A percentile compares a stretch with the other conserved stretches of the same genome.
Evolutionary conservation across 2,329 filamentous ascomycete genomes (phyloP).

Genomic region (Phoma sp.): DNA sequence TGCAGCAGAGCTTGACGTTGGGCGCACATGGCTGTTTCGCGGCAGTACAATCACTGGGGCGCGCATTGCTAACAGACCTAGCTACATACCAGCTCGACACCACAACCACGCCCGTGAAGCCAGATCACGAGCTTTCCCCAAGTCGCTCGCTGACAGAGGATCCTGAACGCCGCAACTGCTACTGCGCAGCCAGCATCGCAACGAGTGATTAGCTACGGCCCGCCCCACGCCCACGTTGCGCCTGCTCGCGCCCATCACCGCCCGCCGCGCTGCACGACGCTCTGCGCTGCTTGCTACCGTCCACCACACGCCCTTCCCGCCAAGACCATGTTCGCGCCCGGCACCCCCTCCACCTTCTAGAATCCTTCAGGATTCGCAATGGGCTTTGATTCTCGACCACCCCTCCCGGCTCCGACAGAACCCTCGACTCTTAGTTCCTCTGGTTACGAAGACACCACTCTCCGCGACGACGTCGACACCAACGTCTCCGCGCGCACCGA

Average conservation of each 20-base stretch:
- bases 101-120: not conserved
- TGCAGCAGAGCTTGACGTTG: not conserved
- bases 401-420: conserved; percentile 80
- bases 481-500: conserved; percentile 73
- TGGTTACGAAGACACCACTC: conserved; percentile 57
- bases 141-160: not conserved
- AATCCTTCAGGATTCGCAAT: conserved; percentile 45
- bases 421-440: conserved; percentile 68
- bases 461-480: conserved; percentile 62
- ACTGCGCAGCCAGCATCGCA: not conserved
- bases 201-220: not conserved
- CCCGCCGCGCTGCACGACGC: not conserved
- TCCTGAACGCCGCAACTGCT: too few relatives aligned
- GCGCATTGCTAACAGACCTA: not conserved
- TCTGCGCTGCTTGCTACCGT: not conserved
- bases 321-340: conserved; percentile 39
- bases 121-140: not conserved
- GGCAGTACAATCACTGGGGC: not conserved
- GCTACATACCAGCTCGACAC: not conserved
- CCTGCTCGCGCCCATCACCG: not conserved
- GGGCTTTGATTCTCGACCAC: conserved; percentile 60
- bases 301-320: not conserved
- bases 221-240: not conserved
- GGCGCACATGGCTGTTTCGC: not conserved
- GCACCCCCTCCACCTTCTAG: conserved; percentile 34